A percentile compares a stretch with the other conserved stretches of the same genome.
These are phyloP conservation scores for Metahyphopichia silvanorum DNA, from an alignment of 805 yeast species.

Conservation along the genomic window DNA sequence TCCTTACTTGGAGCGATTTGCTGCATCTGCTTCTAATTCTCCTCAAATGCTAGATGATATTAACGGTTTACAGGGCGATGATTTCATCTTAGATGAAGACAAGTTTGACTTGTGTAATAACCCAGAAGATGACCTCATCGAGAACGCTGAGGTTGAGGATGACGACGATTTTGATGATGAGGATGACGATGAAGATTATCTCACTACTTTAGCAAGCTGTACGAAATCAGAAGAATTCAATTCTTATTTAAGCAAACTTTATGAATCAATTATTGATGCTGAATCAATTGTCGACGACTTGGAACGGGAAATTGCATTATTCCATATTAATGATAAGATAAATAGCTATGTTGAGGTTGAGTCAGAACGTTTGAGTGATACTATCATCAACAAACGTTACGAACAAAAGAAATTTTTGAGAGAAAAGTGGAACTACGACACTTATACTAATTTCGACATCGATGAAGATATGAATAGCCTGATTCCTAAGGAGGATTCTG, in stretches of 20 bases:
- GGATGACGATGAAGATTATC: slow-evolving; percentile 19
- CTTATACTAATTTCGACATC: slow-evolving; percentile 37
- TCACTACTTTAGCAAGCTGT: slow-evolving; percentile 8
- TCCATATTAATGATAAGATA: slow-evolving; percentile 29
- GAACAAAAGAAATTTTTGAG: slow-evolving; percentile 28
- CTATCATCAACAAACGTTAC: slow-evolving; percentile 31
- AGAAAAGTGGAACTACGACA: slow-evolving; percentile 39
- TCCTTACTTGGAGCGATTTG: slow-evolving; percentile 19
- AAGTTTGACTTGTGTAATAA: slow-evolving; percentile 28
- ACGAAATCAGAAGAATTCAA: slow-evolving; percentile 8
- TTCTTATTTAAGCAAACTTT: slow-evolving; percentile 21
- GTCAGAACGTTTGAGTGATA: slow-evolving; percentile 24
- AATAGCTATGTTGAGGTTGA: slow-evolving; percentile 29
- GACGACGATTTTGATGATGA: slow-evolving; percentile 21
- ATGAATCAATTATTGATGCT: slow-evolving; percentile 31
- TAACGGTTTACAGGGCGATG: slow-evolving; percentile 26
- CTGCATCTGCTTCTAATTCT: slow-evolving; percentile 35
- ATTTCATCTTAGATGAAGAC: slow-evolving; percentile 30
- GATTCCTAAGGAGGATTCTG: slow-evolving; percentile 16
- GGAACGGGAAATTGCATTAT: slow-evolving; percentile 31
- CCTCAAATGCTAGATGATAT: slow-evolving; percentile 37
- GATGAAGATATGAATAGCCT: slow-evolving; percentile 22
- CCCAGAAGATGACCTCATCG: slow-evolving; percentile 17
- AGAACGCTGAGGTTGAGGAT: slow-evolving; percentile 27
- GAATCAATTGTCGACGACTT: slow-evolving; percentile 31